These are phyloP conservation scores for Castanea sativa DNA, from an alignment of 306 rosid genomes.

Conservation along the genomic window DNA sequence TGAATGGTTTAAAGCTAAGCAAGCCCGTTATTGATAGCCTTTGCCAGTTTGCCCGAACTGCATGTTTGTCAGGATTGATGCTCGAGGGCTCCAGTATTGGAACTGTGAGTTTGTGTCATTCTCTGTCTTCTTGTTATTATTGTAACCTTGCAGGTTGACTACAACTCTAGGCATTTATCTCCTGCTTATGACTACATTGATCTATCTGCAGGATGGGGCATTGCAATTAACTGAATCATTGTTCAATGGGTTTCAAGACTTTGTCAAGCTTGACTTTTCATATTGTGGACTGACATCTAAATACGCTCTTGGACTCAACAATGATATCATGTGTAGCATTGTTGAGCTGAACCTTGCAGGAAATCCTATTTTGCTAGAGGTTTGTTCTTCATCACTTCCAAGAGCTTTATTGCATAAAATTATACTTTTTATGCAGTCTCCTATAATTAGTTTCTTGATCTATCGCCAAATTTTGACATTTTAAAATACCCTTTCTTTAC, in stretches of 20 bases:
- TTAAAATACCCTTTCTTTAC: not conserved
- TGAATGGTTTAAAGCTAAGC: constrained; percentile 79
- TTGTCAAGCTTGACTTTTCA: constrained; percentile 74
- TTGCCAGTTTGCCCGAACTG: constrained; percentile 57
- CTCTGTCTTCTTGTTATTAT: constrained; percentile 11
- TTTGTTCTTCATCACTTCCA: constrained; percentile 30
- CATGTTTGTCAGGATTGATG: constrained; percentile 60
- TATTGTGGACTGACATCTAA: constrained; percentile 63
- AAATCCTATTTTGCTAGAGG: constrained; percentile 73
- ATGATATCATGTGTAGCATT: constrained; percentile 41
- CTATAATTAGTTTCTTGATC: constrained; percentile 15
- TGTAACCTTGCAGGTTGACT: constrained; percentile 8
- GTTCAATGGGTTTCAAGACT: constrained; percentile 51
- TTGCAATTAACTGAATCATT: constrained; percentile 52
- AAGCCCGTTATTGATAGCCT: constrained; percentile 74
- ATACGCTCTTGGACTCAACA: constrained; percentile 37
- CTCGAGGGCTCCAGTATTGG: constrained; percentile 81
- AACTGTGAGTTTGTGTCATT: constrained; percentile 56
- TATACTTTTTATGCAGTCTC: constrained; percentile 22
- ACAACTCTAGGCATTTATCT: constrained; percentile 14
- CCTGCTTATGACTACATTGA: constrained; percentile 20
- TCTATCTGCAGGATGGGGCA: constrained; percentile 65
- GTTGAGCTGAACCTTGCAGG: constrained; percentile 79
- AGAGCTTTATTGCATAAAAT: constrained; percentile 3
- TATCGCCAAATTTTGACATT: constrained; percentile 12